Evolutionary conservation across 2,329 filamentous ascomycete species (phyloP).

Genomic region (Incumbomyces delicatus): DNA sequence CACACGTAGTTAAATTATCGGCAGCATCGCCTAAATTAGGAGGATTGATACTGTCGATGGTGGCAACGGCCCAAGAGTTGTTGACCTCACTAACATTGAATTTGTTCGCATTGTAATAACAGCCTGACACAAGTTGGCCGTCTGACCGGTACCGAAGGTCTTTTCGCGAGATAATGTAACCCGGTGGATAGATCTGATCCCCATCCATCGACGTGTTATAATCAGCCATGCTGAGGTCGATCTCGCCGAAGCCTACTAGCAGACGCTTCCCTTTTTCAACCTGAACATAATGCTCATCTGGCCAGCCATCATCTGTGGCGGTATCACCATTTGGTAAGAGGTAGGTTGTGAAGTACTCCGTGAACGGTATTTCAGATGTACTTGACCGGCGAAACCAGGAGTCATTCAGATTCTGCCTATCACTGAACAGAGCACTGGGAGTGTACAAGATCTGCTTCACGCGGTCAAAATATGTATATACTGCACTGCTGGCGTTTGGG

Average conservation of each 20-base stretch:
- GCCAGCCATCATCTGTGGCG: conserved; percentile 53
- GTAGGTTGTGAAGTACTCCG: conserved; percentile 43
- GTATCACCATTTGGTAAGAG: conserved; percentile 25
- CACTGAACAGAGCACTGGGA: conserved; percentile 37
- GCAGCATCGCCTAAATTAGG: conserved; percentile 28
- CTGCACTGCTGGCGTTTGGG: conserved; percentile 34
- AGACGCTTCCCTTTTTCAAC: conserved; percentile 45
- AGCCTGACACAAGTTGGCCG: conserved; percentile 41
- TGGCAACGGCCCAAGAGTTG: conserved; percentile 43
- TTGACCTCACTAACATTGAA: conserved; percentile 36
- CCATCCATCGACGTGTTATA: conserved; percentile 48
- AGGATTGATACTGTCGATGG: conserved; percentile 12
- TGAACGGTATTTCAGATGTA: conserved; percentile 34
- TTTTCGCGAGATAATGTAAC: conserved; percentile 28
- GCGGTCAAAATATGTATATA: conserved; percentile 41
- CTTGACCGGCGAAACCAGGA: conserved; percentile 42
- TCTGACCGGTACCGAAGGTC: conserved; percentile 21
- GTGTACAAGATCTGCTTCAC: conserved; percentile 38
- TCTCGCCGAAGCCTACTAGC: conserved; percentile 44
- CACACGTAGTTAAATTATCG: conserved; percentile 43
- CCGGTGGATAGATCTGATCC: conserved; percentile 41
- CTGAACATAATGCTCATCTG: conserved; percentile 49
- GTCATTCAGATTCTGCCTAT: conserved; percentile 47
- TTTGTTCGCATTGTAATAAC: conserved; percentile 40
- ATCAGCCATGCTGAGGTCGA: conserved; percentile 47